These are phyloP conservation scores for Asterophora parasitica DNA, from an alignment of 768 basidiomycete genomes.

Conservation along the genomic window DNA sequence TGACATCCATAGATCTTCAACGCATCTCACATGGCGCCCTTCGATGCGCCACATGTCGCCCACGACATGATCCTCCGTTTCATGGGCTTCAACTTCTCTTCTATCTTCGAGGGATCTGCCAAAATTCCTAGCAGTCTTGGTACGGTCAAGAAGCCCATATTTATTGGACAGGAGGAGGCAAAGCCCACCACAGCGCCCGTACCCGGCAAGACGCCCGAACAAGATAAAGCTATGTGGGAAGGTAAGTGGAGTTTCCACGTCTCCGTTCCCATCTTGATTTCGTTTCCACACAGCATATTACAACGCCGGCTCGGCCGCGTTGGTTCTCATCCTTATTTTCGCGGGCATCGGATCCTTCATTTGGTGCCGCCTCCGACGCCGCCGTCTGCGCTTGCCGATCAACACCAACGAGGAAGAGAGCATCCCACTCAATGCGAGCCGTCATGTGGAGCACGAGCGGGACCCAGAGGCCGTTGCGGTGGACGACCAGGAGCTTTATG, in stretches of 20 bases:
- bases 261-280: neutral
- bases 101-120: constrained; percentile 76
- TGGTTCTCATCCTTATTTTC: constrained; percentile 75
- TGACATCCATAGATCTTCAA: constrained; percentile 64
- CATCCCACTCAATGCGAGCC: constrained; percentile 56
- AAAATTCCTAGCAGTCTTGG: constrained; percentile 80
- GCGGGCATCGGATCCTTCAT: constrained; percentile 67
- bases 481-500: constrained; percentile 23
- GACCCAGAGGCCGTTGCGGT: constrained; percentile 22
- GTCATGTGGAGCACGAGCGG: constrained; percentile 42
- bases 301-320: constrained; percentile 82
- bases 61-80: constrained; percentile 99
- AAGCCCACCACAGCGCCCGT: constrained; percentile 31
- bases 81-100: constrained; percentile 86
- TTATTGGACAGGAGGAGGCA: constrained; percentile 41
- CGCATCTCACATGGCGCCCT: constrained; percentile 94
- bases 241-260: constrained; percentile 40
- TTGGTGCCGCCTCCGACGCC: constrained; percentile 67
- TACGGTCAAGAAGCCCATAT: constrained; percentile 58
- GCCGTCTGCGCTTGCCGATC: constrained; percentile 35
- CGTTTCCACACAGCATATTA: constrained; percentile 69
- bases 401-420: constrained; percentile 53
- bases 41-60: constrained; percentile 78
- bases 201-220: constrained; percentile 61
- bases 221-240: constrained; percentile 88